These are phyloP conservation scores for Cytospora piceicola DNA, from an alignment of 2,329 filamentous ascomycete genomes.

Conservation along the genomic window DNA sequence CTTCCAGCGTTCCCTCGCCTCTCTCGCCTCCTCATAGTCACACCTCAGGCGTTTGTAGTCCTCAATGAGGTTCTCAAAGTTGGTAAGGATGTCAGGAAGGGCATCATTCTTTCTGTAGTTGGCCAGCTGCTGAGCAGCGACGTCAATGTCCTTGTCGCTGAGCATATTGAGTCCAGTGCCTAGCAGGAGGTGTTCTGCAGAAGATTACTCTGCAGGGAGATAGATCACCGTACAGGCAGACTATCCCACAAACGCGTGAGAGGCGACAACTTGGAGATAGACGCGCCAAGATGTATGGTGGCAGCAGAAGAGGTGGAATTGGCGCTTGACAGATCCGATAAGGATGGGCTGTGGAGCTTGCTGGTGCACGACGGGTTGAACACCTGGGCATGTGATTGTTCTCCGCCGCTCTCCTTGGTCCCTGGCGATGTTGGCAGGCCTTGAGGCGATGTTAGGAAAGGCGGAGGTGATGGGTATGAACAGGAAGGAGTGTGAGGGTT, in stretches of 20 bases:
- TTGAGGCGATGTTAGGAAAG: too few relatives aligned
- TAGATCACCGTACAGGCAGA: background rate
- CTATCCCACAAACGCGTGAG: background rate
- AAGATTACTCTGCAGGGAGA: background rate
- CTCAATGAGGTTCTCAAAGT: slow-evolving; percentile 49
- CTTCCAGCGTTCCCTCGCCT: slow-evolving; percentile 59
- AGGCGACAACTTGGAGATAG: background rate
- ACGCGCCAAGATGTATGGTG: slow-evolving; percentile 6
- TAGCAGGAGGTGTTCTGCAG: background rate
- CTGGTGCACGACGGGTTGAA: background rate
- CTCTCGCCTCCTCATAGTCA: slow-evolving; percentile 61
- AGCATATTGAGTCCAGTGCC: slow-evolving; percentile 31
- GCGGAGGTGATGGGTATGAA: too few relatives aligned
- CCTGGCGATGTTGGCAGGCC: too few relatives aligned
- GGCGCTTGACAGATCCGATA: slow-evolving; percentile 3
- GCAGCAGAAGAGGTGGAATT: background rate
- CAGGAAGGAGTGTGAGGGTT: too few relatives aligned
- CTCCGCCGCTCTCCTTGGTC: too few relatives aligned
- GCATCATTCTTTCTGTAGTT: slow-evolving; percentile 38
- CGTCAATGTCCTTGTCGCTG: slow-evolving; percentile 37
- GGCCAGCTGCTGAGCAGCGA: slow-evolving; percentile 38
- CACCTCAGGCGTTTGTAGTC: slow-evolving; percentile 59
- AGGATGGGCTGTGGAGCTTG: background rate
- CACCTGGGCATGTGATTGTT: background rate
- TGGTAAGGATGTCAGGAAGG: slow-evolving; percentile 31